phyloP scores from a whole-genome alignment of 208 protist genomes.

The Crithidia sp. region DNA sequence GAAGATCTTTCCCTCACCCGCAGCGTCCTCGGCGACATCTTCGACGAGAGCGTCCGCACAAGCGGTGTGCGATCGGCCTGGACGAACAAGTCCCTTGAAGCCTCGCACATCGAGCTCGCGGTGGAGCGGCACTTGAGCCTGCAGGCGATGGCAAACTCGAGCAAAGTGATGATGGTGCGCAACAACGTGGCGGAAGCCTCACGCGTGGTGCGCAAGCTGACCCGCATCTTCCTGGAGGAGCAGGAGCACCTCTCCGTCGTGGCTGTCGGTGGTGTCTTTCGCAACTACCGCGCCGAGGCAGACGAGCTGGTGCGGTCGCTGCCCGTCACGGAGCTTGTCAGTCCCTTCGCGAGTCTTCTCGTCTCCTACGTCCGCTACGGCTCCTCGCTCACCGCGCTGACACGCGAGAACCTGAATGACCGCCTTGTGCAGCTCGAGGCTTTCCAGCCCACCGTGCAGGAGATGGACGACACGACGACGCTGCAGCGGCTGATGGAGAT shows the following conservation, averaged over 20 bases:
- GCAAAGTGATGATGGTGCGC: constrained; percentile 84
- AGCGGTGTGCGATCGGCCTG: constrained; percentile 81
- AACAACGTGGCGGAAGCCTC: constrained; percentile 62
- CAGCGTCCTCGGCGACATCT: constrained; percentile 82
- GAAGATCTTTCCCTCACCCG: constrained; percentile 75
- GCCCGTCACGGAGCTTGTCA: constrained; percentile 66
- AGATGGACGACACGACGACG: constrained; percentile 45
- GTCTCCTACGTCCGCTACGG: constrained; percentile 79
- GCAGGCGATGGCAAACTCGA: constrained; percentile 78
- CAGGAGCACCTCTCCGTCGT: constrained; percentile 58
- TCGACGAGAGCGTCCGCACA: constrained; percentile 81
- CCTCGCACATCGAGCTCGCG: constrained; percentile 88
- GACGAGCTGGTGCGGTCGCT: constrained; percentile 68
- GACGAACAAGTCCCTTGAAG: constrained; percentile 90
- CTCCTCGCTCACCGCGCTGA: constrained; percentile 59
- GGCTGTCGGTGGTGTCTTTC: constrained; percentile 80
- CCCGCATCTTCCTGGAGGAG: constrained; percentile 81
- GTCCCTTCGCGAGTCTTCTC: constrained; percentile 78
- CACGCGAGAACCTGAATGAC: constrained; percentile 71
- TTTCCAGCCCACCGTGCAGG: constrained; percentile 67
- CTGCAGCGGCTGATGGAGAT: constrained; percentile 72
- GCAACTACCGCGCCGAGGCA: constrained; percentile 73
- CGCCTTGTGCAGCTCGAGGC: constrained; percentile 64
- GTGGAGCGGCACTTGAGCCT: constrained; percentile 76
- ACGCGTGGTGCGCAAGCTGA: constrained; percentile 73